Conservation (phyloP, 768 basidiomycete species). For the Tulasnella sp. region DNA sequence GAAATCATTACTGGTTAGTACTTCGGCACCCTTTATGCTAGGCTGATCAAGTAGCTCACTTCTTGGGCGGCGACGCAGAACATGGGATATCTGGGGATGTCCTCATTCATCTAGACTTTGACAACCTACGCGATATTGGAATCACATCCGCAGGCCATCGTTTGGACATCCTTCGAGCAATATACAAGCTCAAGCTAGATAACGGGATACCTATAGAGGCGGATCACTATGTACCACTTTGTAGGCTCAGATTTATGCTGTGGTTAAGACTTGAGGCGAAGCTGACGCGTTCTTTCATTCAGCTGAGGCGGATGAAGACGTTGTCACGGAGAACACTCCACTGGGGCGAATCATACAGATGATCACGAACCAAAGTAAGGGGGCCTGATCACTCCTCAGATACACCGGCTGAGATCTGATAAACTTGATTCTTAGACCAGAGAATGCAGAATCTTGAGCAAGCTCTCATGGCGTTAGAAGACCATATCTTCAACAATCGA, state of each 20-base stretch:
- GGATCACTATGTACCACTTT: conserved; percentile 80
- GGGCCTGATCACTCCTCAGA: not conserved
- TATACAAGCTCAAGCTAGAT: conserved; percentile 80
- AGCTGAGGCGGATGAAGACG: conserved; percentile 52
- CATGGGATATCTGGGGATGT: conserved; percentile 89
- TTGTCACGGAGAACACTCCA: conserved; percentile 34
- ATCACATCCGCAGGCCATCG: conserved; percentile 86
- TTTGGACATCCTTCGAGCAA: conserved; percentile 79
- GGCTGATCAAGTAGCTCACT: not conserved
- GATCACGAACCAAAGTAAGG: conserved; percentile 26
- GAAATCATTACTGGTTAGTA: conserved; percentile 61
- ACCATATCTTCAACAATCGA: not conserved
- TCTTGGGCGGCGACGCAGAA: conserved; percentile 38
- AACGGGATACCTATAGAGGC: conserved; percentile 73
- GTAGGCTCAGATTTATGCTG: conserved; percentile 35
- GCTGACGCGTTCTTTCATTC: conserved; percentile 25
- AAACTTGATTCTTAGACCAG: conserved; percentile 36
- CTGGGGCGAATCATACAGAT: conserved; percentile 23
- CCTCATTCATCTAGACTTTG: conserved; percentile 71
- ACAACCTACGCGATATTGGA: conserved; percentile 75
- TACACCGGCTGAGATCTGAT: not conserved
- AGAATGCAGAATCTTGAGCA: conserved; percentile 60
- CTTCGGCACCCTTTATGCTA: conserved; percentile 15
- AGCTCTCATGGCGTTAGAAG: too few relatives aligned
- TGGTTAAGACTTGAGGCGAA: conserved; percentile 12